Evolutionary conservation across 2,329 filamentous ascomycete species (phyloP).

Genomic region (Fusarium haematococcum): DNA sequence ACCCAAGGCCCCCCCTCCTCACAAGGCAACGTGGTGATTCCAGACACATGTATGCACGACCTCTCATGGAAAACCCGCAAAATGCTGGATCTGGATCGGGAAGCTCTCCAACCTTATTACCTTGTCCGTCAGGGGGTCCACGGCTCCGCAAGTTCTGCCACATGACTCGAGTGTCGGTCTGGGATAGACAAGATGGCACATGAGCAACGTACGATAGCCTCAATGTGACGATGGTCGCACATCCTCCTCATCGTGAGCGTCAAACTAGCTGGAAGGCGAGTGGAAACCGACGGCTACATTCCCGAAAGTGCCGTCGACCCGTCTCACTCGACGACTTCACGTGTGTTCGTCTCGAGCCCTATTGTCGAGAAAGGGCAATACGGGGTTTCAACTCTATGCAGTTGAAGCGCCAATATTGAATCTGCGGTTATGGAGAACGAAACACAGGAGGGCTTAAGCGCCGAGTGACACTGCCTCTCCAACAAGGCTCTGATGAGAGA

Average conservation of each 20-base stretch:
- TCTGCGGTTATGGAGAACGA: background rate
- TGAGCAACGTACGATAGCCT: slow-evolving; percentile 27
- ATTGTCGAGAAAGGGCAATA: background rate
- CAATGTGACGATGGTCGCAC: slow-evolving; percentile 12
- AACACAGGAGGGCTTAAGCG: background rate
- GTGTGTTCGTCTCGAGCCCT: background rate
- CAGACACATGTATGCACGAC: slow-evolving; percentile 17
- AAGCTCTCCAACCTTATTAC: slow-evolving; percentile 15
- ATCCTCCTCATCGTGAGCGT: slow-evolving; percentile 7
- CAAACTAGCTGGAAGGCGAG: slow-evolving; percentile 5
- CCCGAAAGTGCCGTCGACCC: slow-evolving; percentile 32
- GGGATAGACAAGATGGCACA: slow-evolving; percentile 5
- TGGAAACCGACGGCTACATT: slow-evolving; percentile 30
- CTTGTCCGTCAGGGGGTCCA: slow-evolving; percentile 24
- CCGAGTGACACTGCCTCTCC: background rate
- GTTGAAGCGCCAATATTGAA: background rate
- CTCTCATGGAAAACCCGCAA: slow-evolving; percentile 17
- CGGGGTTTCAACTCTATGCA: background rate
- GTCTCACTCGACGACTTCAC: background rate
- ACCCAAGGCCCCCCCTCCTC: background rate
- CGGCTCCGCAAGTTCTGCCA: slow-evolving; percentile 19
- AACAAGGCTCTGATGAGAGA: background rate
- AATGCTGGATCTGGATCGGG: slow-evolving; percentile 24
- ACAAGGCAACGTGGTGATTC: slow-evolving; percentile 16
- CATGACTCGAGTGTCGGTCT: slow-evolving; percentile 21